These are phyloP conservation scores for Asterella californica DNA, from an alignment of 225 moss, liverwort and hornwort species.

Conservation along the genomic window DNA sequence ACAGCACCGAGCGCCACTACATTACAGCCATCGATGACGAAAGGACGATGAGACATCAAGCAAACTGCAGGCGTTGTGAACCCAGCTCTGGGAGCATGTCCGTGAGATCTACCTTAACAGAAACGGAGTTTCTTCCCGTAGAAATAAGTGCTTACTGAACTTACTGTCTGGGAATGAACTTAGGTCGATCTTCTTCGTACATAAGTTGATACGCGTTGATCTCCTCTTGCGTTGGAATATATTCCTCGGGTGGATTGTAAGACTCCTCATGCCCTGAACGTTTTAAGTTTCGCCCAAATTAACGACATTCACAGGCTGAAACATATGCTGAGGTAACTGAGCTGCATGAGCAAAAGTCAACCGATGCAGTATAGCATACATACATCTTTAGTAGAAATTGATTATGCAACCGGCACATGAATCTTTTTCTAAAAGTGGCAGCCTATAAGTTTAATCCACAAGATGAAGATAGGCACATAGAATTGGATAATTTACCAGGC, in stretches of 20 bases:
- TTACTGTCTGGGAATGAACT: slow-evolving; percentile 81
- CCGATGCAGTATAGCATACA: background rate
- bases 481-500: slow-evolving; percentile 48
- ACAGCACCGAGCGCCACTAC: background rate
- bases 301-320: background rate
- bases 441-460: background rate
- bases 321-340: background rate
- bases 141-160: background rate
- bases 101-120: background rate
- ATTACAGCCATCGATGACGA: background rate
- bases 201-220: slow-evolving; percentile 79
- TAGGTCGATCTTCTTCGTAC: slow-evolving; percentile 99
- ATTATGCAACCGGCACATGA: too few relatives aligned
- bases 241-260: slow-evolving; percentile 80
- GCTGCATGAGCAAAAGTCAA: background rate
- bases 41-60: background rate
- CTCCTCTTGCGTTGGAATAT: slow-evolving; percentile 85
- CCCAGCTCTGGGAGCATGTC: background rate
- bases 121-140: background rate
- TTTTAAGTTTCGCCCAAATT: background rate
- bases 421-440: background rate
- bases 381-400: too few relatives aligned
- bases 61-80: background rate
- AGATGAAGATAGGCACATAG: background rate
- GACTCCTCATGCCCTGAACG: slow-evolving; percentile 85